Evolutionary conservation across 1,139 yeast species (phyloP), one percentile per base, ranked within the genome.

Genomic region (Candida dubliniensis): DNA sequence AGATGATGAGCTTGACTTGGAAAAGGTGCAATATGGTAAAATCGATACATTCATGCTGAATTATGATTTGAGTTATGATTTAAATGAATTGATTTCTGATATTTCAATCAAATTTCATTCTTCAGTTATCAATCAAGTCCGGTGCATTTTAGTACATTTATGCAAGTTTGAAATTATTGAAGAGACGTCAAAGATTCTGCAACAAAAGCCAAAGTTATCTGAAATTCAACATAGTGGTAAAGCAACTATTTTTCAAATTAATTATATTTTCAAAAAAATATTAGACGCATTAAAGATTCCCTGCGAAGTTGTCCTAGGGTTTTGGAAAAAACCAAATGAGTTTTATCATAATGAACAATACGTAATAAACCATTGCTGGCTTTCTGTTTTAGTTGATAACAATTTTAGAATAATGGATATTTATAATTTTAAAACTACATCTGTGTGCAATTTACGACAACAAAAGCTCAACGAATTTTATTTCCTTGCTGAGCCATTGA

Each of bases 351-450:
- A 70, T 47, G 81, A 81, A 63, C 64, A 65, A 47, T 79, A 82
- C 44, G 79, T 81, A 31, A 71, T 83, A 36, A 89, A 90, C 57
- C 99, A 93, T 63, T 82, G 88, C 48, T 93, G 99, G 99, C 74
- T 90, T 45, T 81, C 96, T 1, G 82, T 90, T 1, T 61, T 84
- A 24, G 67, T 90, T 13, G 84, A 87, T 48, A 83, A 82, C 15
- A 88, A 84, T 55, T 90, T 93, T 79, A 71, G 91, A 47, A 76
- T 93, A 51, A 66, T 91, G 50, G 99, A 93, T 51, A 56, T 70
- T 38, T 57, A 60, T 46, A 66, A 67, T 38, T 74, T 71, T 55
- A 64, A 68, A 47, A 60, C 62, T 46, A 69, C 70, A 1, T 51
- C 62, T 8, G 56, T 69, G 15, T 70, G 77, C 51, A 74, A 74